Evolutionary conservation across 192 early-diverging fungal species (phyloP).

Genomic region (Gonapodya prolifera): DNA sequence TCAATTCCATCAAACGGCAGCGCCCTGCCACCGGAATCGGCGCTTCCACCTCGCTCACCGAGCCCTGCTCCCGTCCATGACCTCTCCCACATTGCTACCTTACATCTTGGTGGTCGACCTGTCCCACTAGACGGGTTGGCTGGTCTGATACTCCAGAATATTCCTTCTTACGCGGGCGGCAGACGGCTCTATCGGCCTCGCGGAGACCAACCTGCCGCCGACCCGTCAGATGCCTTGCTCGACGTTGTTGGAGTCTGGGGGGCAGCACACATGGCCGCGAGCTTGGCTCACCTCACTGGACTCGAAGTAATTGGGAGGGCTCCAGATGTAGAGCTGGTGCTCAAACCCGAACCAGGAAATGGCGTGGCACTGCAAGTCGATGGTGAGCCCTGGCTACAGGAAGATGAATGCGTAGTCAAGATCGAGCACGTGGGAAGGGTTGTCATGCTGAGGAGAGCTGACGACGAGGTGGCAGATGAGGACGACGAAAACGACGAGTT

Average conservation of each 20-base stretch:
- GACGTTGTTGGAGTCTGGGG: constrained; percentile 17
- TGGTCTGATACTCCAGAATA: constrained; percentile 18
- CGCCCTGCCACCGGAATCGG: too few species aligned
- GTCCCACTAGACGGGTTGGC: constrained; percentile 5
- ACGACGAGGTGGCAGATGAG: background rate
- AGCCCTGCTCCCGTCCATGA: background rate
- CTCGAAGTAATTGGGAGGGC: constrained; percentile 17
- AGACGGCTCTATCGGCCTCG: constrained; percentile 14
- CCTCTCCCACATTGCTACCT: background rate
- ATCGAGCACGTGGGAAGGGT: constrained; percentile 9
- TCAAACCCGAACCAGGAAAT: background rate
- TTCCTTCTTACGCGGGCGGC: constrained; percentile 23
- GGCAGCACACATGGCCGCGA: constrained; percentile 17
- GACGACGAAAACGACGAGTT: background rate
- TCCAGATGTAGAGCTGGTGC: constrained; percentile 4
- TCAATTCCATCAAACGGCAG: background rate
- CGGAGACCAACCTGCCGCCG: background rate
- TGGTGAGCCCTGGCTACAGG: constrained; percentile 21
- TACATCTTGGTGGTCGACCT: background rate
- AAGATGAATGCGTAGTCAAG: constrained; percentile 15
- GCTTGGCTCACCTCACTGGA: constrained; percentile 13
- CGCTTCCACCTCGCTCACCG: background rate
- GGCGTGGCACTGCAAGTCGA: constrained; percentile 21
- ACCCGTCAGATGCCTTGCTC: constrained; percentile 12
- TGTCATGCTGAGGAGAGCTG: constrained; percentile 13